Base-by-base conservation (phyloP, 164 flowering plant species). In the Houttuynia cordata region DNA sequence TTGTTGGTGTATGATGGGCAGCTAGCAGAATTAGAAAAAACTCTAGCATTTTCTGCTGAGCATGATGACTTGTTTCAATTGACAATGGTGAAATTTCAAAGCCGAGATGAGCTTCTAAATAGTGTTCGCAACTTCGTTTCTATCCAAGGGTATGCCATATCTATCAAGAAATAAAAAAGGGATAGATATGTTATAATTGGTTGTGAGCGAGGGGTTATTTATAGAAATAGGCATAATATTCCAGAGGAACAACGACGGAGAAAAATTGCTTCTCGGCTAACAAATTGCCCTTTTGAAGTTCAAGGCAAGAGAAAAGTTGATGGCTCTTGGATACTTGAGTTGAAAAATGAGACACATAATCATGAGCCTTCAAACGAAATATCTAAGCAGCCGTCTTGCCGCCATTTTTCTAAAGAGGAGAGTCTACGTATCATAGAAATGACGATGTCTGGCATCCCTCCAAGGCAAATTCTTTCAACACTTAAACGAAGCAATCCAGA, bases 151-250 rank as follows among this genome's bases (percentile, higher is more conserved):
- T 79, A 77, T 73, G 75, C 75, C 34, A 74, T 79, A 14, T 64
- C 83, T n/a, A 77, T 79, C 34, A 76, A 77, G 72, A 73, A 71
- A 37, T 79, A 80, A 10, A 73, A 71, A 63, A 79, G 71, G 70
- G 83, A 79, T 42, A 70, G 60, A 54, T 68, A 63, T 13, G 81
- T 80, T 7, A 71, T 68, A 49, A 71, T 80, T 59, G 76, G 79
- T 24, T 80, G 81, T 77, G 81, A 79, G 58, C 68, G 80, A 61
- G 80, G 83, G 49, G 80, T 77, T 54, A 71, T 68, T 53, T 78
- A 78, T 64, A 70, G 80, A 20, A 53, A 53, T 10, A 75, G 71
- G 57, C 76, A 78, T 70, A 69, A 71, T 60, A 76, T 68, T 55
- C 22, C 56, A 20, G 62, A 70, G 25, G 56, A 55, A 14, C 52